phyloP scores from a whole-genome alignment of 2,329 filamentous ascomycete genomes.

The Cadophora sp. region DNA sequence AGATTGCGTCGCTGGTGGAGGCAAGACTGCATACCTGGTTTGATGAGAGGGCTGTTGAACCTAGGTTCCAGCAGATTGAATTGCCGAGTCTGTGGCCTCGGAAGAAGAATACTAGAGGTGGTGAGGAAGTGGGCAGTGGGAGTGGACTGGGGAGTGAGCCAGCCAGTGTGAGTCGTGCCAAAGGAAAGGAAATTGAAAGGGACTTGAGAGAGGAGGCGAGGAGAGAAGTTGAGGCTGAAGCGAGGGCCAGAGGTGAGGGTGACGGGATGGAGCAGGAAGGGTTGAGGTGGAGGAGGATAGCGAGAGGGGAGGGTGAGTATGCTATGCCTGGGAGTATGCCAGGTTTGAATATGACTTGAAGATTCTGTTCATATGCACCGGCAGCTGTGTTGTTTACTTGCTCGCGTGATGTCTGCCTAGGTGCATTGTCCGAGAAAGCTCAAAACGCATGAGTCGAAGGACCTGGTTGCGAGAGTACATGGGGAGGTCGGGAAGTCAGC shows the following conservation, averaged over 20 bases:
- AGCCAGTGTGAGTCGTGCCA: constrained; percentile 58
- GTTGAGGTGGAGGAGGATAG: constrained; percentile 43
- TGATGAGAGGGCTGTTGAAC: constrained; percentile 85
- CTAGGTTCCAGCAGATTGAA: constrained; percentile 85
- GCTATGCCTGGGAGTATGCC: constrained; percentile 48
- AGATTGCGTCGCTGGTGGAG: constrained; percentile 86
- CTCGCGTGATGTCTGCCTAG: not conserved
- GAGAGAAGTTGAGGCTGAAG: constrained; percentile 55
- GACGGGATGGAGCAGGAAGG: constrained; percentile 45
- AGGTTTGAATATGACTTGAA: constrained; percentile 38
- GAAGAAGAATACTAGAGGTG: constrained; percentile 82
- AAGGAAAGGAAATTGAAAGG: constrained; percentile 59
- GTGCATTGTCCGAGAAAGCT: not conserved
- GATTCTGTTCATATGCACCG: not conserved
- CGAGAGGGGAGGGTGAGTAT: constrained; percentile 43
- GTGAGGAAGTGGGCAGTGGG: constrained; percentile 59
- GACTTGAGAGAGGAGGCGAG: constrained; percentile 59
- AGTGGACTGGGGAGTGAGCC: constrained; percentile 33
- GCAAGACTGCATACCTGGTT: constrained; percentile 84
- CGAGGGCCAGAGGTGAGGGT: constrained; percentile 37
- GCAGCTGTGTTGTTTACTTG: not conserved
- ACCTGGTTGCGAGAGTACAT: too few relatives aligned
- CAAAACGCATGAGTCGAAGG: too few relatives aligned
- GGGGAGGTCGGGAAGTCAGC: too few relatives aligned
- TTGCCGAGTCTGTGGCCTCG: constrained; percentile 83